These are phyloP conservation scores for Ustilago nuda DNA, from an alignment of 1,284 basidiomycete genomes.

Conservation along the genomic window DNA sequence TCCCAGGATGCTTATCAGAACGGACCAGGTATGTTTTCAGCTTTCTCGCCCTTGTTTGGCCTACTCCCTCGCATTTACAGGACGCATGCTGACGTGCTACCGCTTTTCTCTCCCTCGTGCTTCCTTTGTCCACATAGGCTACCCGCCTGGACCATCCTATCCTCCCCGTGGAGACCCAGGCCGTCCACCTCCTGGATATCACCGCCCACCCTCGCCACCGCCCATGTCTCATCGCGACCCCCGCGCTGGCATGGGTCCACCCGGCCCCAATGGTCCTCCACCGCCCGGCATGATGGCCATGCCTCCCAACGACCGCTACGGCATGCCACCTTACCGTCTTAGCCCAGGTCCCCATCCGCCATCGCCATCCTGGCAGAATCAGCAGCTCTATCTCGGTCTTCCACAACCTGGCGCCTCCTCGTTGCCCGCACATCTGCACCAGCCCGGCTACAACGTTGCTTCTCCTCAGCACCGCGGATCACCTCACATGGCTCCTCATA, in stretches of 20 bases:
- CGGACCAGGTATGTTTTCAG: slow-evolving; percentile 32
- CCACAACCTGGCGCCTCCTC: slow-evolving; percentile 33
- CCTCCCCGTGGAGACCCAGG: slow-evolving; percentile 34
- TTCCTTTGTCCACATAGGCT: slow-evolving; percentile 18
- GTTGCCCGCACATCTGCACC: slow-evolving; percentile 45
- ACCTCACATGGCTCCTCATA: slow-evolving; percentile 43
- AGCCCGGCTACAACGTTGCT: slow-evolving; percentile 28
- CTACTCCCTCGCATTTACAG: not conserved
- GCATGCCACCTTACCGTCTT: slow-evolving; percentile 40
- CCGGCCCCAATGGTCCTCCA: slow-evolving; percentile 34
- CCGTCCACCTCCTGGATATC: slow-evolving; percentile 34
- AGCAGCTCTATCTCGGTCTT: slow-evolving; percentile 42
- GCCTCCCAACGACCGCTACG: slow-evolving; percentile 44
- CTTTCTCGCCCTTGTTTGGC: not conserved
- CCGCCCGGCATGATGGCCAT: slow-evolving; percentile 49
- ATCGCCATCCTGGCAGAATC: slow-evolving; percentile 51
- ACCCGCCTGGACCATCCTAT: slow-evolving; percentile 42
- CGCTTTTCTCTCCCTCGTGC: not conserved
- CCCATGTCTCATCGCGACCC: slow-evolving; percentile 46
- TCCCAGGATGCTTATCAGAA: slow-evolving; percentile 46
- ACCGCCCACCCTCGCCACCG: slow-evolving; percentile 43
- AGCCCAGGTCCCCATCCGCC: slow-evolving; percentile 42
- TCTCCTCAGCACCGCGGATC: slow-evolving; percentile 45
- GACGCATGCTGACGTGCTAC: not conserved
- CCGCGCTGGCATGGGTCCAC: slow-evolving; percentile 41